A percentile compares a stretch with the other conserved stretches of the same genome.
These are phyloP conservation scores for Diacronema lutheri DNA, from an alignment of 78 protist species.

Conservation along the genomic window DNA sequence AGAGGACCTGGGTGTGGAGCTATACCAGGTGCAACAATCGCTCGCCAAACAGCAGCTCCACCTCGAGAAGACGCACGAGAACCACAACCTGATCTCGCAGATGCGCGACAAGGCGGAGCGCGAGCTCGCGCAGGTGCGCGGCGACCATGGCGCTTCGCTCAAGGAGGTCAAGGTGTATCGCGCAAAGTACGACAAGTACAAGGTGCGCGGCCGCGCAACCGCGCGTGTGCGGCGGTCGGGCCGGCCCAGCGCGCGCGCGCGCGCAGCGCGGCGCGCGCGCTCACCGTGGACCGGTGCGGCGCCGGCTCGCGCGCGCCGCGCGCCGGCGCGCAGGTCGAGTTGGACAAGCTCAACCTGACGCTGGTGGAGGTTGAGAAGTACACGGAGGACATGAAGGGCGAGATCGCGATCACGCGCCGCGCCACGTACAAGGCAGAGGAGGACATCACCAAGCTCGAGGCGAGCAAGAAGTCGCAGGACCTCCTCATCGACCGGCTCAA, in stretches of 20 bases:
- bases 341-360: conserved; percentile 43
- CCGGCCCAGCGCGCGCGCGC: too few relatives aligned
- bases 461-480: conserved; percentile 45
- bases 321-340: too few relatives aligned
- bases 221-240: too few relatives aligned
- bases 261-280: too few relatives aligned
- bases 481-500: conserved; percentile 33
- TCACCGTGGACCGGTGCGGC: too few relatives aligned
- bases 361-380: conserved; percentile 38
- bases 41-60: conserved; percentile 50
- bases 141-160: background rate
- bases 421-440: conserved; percentile 66
- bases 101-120: conserved; percentile 16
- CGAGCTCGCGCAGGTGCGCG: background rate
- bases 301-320: too few relatives aligned
- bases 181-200: background rate
- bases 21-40: conserved; percentile 62
- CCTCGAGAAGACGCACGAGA: conserved; percentile 43
- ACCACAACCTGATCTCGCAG: background rate
- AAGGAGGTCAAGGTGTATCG: conserved; percentile 1
- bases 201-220: too few relatives aligned
- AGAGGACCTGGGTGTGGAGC: conserved; percentile 58
- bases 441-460: conserved; percentile 32
- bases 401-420: conserved; percentile 55
- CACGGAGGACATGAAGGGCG: conserved; percentile 35